These are phyloP conservation scores for Solanum etuberosum DNA, from an alignment of 257 asterid species.

Conservation along the genomic window DNA sequence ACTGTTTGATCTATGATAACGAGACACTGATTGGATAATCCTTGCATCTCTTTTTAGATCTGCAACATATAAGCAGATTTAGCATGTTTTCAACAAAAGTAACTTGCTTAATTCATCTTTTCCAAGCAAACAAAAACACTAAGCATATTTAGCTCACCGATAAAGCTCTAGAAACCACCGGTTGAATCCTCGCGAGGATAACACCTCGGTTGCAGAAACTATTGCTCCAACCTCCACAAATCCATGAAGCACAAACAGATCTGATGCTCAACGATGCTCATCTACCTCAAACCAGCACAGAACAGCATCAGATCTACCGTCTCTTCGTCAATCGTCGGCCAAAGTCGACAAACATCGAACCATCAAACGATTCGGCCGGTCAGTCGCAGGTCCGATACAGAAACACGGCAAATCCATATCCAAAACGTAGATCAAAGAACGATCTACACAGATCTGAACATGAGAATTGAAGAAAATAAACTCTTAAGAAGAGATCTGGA, in stretches of 20 bases:
- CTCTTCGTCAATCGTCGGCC: neutral
- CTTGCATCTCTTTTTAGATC: neutral
- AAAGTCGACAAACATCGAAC: neutral
- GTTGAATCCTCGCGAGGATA: neutral
- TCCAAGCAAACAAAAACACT: neutral
- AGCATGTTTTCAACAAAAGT: neutral
- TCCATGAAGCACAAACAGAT: neutral
- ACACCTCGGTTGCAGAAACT: neutral
- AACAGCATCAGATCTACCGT: neutral
- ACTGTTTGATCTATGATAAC: too few species aligned
- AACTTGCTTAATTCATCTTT: neutral
- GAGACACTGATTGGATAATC: neutral
- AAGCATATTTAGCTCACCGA: neutral
- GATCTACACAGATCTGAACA: constrained; percentile 2
- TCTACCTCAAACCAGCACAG: neutral
- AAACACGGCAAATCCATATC: constrained; percentile 3
- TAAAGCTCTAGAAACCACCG: neutral
- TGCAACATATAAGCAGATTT: neutral
- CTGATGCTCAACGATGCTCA: neutral
- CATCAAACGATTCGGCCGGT: too few species aligned
- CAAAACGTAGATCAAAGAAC: constrained; percentile 18
- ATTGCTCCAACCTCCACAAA: neutral
- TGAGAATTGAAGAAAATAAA: neutral
- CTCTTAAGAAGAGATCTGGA: neutral
- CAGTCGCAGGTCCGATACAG: neutral